These are phyloP conservation scores for Circinella minor DNA, from an alignment of 371 early-diverging fungal species.

Conservation along the genomic window DNA sequence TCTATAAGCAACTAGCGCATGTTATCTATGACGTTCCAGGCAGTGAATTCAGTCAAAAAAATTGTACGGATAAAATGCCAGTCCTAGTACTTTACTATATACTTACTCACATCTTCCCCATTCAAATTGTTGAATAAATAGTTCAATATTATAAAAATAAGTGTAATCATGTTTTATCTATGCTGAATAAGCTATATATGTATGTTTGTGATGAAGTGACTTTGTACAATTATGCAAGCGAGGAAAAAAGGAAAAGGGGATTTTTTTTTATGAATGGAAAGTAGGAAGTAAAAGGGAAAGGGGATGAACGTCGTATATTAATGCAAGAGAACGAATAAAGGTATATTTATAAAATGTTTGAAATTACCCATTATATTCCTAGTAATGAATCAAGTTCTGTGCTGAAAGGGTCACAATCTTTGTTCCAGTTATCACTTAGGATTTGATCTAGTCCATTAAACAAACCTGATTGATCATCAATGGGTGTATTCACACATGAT, in stretches of 20 bases:
- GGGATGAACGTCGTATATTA: neutral
- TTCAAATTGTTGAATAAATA: too few relatives aligned
- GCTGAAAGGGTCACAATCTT: conserved; percentile 1
- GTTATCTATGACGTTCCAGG: too few relatives aligned
- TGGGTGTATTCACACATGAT: neutral
- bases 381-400: conserved; percentile 5
- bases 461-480: conserved; percentile 1
- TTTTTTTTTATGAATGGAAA: neutral
- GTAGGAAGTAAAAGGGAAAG: neutral
- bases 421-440: neutral
- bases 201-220: neutral
- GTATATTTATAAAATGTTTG: neutral
- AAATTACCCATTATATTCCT: neutral
- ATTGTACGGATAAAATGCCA: too few relatives aligned
- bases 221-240: neutral
- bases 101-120: too few relatives aligned
- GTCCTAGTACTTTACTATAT: too few relatives aligned
- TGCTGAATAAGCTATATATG: too few relatives aligned
- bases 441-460: neutral
- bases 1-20: too few relatives aligned
- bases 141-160: too few relatives aligned
- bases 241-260: neutral
- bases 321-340: neutral
- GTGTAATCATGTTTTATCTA: too few relatives aligned
- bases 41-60: too few relatives aligned